Conservation (phyloP, 1,284 basidiomycete species). For the Nidula niveotomentosa region DNA sequence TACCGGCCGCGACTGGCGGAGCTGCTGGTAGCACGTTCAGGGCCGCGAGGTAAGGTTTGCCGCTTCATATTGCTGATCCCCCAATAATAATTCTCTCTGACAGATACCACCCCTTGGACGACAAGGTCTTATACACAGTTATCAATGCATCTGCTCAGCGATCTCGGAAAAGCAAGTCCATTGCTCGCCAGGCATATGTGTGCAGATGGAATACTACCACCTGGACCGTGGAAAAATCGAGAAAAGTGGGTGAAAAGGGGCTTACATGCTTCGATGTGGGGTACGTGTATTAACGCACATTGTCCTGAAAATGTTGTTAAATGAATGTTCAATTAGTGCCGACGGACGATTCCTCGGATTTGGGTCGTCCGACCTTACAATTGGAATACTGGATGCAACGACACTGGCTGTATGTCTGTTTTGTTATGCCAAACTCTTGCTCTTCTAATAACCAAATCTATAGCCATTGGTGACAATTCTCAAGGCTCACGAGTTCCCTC, state of each 20-base stretch:
- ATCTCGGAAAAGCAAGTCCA: constrained; percentile 47
- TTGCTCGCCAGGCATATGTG: constrained; percentile 59
- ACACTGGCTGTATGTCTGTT: constrained; percentile 69
- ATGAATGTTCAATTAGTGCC: constrained; percentile 43
- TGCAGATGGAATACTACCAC: constrained; percentile 63
- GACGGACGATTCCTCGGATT: constrained; percentile 85
- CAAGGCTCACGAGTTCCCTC: constrained; percentile 94
- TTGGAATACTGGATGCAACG: constrained; percentile 83
- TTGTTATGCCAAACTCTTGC: neutral
- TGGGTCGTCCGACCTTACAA: constrained; percentile 85
- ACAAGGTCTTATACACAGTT: constrained; percentile 66
- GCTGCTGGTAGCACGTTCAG: constrained; percentile 67
- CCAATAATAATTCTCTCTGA: neutral
- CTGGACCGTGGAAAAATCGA: constrained; percentile 57
- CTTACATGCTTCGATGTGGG: neutral
- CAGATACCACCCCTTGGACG: constrained; percentile 63
- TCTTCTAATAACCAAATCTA: neutral
- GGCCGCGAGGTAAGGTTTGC: constrained; percentile 56
- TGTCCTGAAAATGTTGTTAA: neutral
- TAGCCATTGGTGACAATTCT: constrained; percentile 88
- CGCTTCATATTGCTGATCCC: neutral
- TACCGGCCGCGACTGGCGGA: constrained; percentile 50
- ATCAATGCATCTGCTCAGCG: constrained; percentile 71
- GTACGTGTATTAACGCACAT: neutral
- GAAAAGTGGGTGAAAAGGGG: constrained; percentile 67